Evolutionary conservation across 371 early-diverging fungal genomes (phyloP), one percentile per base, ranked within the genome.

Genomic region (Mucor racemosus): DNA sequence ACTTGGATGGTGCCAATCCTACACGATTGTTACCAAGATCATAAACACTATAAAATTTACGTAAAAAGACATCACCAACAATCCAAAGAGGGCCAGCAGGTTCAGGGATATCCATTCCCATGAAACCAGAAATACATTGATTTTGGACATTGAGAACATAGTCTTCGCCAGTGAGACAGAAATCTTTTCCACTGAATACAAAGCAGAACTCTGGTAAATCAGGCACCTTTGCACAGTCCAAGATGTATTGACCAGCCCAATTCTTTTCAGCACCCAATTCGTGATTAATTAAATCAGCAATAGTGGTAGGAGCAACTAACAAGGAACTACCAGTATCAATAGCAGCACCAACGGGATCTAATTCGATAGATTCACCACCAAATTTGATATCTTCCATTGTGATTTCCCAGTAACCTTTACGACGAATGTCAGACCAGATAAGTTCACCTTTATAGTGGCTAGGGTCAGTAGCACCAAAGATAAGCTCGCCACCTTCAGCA

Each of bases 371-470:
- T 19, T 90, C 89, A 26, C 86, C 91, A 63, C 88, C 94, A 58
- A 97, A 84, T 39, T 75, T 77, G 55, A 94, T 84, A 65, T 86
- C 77, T 67, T 90, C 82, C 36, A 97, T 76, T 36, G 88, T 87
- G 26, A 97, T 94, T 77, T 97, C 96, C 98, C 98, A 97, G 83
- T 97, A 97, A 0, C 91, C 96, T 80, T 94, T 93, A 65, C 95
- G 90, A 42, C 85, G 84, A 39, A 97, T 91, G 17, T 91, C 86
- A 48, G 93, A 90, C 89, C 91, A 97, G 40, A 80, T 76, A 67
- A 95, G 76, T 10, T 90, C 82, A 21, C 95, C 96, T 9, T 69
- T 81, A 74, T 83, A 95, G 67, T 88, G 92, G 42, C 78, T 77
- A 62, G 84, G 54, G 79, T 96, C 87, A 60, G 87, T 68, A 17